phyloP scores from a whole-genome alignment of 1,139 yeast genomes.

The Eremothecium cymbalariae region DNA sequence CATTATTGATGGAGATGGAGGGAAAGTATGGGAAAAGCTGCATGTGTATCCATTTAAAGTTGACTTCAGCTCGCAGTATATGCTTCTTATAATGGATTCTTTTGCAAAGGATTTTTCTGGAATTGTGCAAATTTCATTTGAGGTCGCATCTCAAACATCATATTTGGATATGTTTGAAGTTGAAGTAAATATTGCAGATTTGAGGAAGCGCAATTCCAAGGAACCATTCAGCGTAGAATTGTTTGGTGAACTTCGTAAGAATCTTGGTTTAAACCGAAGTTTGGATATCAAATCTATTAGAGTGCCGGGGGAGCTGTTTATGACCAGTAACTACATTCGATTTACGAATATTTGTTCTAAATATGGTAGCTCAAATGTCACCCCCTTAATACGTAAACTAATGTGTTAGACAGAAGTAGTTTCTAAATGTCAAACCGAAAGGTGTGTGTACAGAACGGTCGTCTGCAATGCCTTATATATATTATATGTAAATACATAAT shows the following conservation, averaged over 20 bases:
- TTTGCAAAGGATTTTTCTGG: not conserved
- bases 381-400: not conserved
- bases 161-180: slow-evolving; percentile 3
- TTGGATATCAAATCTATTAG: not conserved
- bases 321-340: not conserved
- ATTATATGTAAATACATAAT: not conserved
- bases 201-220: not conserved
- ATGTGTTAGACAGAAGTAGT: not conserved
- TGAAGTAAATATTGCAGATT: not conserved
- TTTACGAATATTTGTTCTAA: not conserved
- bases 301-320: not conserved
- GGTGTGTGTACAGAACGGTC: too few relatives aligned
- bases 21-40: slow-evolving; percentile 2
- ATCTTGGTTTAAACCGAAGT: not conserved
- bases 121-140: slow-evolving; percentile 1
- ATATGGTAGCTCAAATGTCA: not conserved
- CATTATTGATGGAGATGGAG: not conserved
- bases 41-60: not conserved
- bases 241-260: not conserved
- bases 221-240: slow-evolving; percentile 1
- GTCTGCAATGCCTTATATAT: not conserved
- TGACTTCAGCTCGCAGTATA: not conserved
- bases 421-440: too few relatives aligned
- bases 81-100: not conserved
- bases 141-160: not conserved